A percentile compares a stretch with the other conserved stretches of the same genome.
These are phyloP conservation scores for Lactifluus subvellereus DNA, from an alignment of 768 basidiomycete species.

Conservation along the genomic window DNA sequence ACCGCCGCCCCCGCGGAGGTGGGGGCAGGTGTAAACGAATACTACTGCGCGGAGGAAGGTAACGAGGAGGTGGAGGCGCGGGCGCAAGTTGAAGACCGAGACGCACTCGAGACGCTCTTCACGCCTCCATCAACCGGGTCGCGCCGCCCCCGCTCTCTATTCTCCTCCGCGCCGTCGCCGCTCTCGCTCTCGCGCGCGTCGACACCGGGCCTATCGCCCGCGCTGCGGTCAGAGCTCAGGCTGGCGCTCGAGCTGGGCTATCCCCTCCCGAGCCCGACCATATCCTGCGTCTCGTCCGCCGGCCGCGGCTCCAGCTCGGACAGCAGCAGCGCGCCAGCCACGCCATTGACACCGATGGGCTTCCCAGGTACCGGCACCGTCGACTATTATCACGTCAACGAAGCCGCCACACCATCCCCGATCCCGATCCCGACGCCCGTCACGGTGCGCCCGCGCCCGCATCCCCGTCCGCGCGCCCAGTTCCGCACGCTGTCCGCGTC, in stretches of 20 bases:
- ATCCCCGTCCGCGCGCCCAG: background rate
- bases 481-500: slow-evolving; percentile 16
- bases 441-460: background rate
- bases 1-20: background rate
- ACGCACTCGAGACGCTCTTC: slow-evolving; percentile 1
- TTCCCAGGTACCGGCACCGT: background rate
- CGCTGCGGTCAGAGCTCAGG: background rate
- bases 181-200: background rate
- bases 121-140: background rate
- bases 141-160: background rate
- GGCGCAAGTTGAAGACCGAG: background rate
- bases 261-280: slow-evolving; percentile 2
- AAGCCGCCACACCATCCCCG: background rate
- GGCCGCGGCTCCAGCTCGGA: too few species aligned
- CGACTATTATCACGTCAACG: background rate
- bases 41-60: background rate
- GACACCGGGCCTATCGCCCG: background rate
- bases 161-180: background rate
- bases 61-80: background rate
- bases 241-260: background rate
- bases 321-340: background rate
- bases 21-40: background rate
- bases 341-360: background rate
- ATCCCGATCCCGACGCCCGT: background rate
- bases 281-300: background rate